Conservation (phyloP, 306 rosid species). For the Medicago lupulina region DNA sequence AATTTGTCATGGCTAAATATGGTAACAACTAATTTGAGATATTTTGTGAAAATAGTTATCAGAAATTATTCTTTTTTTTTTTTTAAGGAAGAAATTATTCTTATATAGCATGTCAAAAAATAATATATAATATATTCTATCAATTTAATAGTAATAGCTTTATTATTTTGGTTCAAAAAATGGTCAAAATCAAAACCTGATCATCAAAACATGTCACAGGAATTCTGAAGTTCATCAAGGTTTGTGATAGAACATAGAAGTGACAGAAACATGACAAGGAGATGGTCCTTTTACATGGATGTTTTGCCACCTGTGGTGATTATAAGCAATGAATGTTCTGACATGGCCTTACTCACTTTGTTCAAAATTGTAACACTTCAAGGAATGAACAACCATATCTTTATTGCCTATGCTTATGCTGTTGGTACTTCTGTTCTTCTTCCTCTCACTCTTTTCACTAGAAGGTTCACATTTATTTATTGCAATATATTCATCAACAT, state of each 20-base stretch:
- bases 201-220: neutral
- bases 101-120: too few relatives aligned
- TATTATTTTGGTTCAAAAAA: too few relatives aligned
- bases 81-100: too few relatives aligned
- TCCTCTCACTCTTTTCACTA: slow-evolving; percentile 64
- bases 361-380: slow-evolving; percentile 77
- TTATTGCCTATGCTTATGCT: slow-evolving; percentile 80
- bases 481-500: neutral
- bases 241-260: neutral
- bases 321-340: slow-evolving; percentile 64
- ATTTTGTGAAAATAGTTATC: too few relatives aligned
- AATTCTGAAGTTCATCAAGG: neutral
- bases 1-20: too few relatives aligned
- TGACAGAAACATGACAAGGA: slow-evolving; percentile 41
- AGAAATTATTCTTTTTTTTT: too few relatives aligned
- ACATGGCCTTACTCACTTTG: slow-evolving; percentile 73
- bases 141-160: too few relatives aligned
- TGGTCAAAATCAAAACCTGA: neutral
- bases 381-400: slow-evolving; percentile 87
- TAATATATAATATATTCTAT: too few relatives aligned
- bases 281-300: slow-evolving; percentile 51
- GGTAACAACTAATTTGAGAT: too few relatives aligned
- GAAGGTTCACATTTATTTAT: slow-evolving; percentile 42
- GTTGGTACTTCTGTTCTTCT: slow-evolving; percentile 65
- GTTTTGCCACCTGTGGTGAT: slow-evolving; percentile 63